Base-by-base conservation (phyloP, 2,329 filamentous ascomycete genomes). In the Clonostachys rosea region DNA sequence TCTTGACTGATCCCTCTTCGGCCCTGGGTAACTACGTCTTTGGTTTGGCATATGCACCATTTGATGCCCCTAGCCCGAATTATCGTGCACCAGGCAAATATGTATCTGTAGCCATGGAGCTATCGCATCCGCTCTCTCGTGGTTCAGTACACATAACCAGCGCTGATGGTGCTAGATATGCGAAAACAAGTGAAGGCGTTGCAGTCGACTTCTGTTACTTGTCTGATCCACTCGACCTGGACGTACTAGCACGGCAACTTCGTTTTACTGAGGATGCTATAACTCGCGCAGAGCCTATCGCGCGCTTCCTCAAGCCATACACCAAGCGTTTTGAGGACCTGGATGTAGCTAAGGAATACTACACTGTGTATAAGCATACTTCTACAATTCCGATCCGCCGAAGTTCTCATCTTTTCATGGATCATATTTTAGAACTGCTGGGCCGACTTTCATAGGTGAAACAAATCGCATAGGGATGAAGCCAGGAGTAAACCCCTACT, bases 41-140 rank as follows among this genome's bases (percentile, higher is more conserved):
- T 5, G 49, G 53, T 34, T 49, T 51, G 3, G 52, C 49, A 8
- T 54, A 43, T 35, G 49, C 51, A 52, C 42, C 8, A 18, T 34
- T 43, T 20, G 20, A 34, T 14, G 18, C 18, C 11, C 18, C 24
- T 20, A 50, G 51, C 9, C 44, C 37, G 18, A 51, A 49, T 49
- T 51, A 46, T 13, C 30, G 49, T 7, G 47, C 51, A 6, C 51
- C 54, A 20, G 16, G 49, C 18, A 52, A 48, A 16, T 44, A 50
- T 10, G 47, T 50, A 18, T 18, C 41, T n/a, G 18, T 41, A 18
- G 42, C 35, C 36, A 17, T 48, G 5, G 17, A 37, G 9, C 76
- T 81, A 16, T 76, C 76, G 35, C 82, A 84, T 49, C 81, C 81
- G 0, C 76, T 80, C 56, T 80, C 76, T 3, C 73, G 80, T 1